phyloP scores from a whole-genome alignment of 2,329 filamentous ascomycete genomes.

The Fonsecaea pedrosoi region DNA sequence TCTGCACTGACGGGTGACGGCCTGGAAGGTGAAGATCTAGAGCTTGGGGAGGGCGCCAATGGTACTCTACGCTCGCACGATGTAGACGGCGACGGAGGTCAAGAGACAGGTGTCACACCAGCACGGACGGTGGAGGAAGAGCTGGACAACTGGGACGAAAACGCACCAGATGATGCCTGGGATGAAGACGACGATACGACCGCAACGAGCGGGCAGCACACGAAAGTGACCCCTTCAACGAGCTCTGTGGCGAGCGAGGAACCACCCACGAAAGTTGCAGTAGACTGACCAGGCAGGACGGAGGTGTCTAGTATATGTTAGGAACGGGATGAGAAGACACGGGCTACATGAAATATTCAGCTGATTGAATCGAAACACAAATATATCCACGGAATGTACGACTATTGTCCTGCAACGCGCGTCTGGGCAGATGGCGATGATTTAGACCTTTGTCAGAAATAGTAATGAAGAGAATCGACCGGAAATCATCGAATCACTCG shows the following conservation, averaged over 20 bases:
- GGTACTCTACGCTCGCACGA: constrained; percentile 16
- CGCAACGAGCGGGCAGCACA: constrained; percentile 35
- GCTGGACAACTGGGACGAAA: constrained; percentile 94
- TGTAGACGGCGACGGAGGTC: constrained; percentile 11
- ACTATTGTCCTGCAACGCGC: constrained; percentile 7
- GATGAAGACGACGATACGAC: constrained; percentile 62
- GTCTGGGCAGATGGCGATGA: background rate
- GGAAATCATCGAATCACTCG: background rate
- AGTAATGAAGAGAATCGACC: constrained; percentile 1
- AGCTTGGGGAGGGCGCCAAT: constrained; percentile 61
- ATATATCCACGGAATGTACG: constrained; percentile 25
- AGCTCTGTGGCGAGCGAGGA: constrained; percentile 41
- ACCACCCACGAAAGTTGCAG: constrained; percentile 37
- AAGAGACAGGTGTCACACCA: constrained; percentile 41
- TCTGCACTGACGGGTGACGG: constrained; percentile 69
- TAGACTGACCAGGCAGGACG: constrained; percentile 27
- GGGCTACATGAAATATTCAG: background rate
- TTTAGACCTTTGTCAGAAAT: constrained; percentile 3
- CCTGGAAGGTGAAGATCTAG: constrained; percentile 67
- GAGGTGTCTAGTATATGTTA: background rate
- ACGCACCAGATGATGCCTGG: constrained; percentile 68
- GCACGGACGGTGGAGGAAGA: constrained; percentile 72
- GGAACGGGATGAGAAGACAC: background rate
- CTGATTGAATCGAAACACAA: constrained; percentile 1
- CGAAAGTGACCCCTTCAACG: constrained; percentile 41